Percentiles rank a stretch among this genome's conserved stretches.
phyloP scores from a whole-genome alignment of 2,329 filamentous ascomycete genomes.

The Venturia oleaginea region DNA sequence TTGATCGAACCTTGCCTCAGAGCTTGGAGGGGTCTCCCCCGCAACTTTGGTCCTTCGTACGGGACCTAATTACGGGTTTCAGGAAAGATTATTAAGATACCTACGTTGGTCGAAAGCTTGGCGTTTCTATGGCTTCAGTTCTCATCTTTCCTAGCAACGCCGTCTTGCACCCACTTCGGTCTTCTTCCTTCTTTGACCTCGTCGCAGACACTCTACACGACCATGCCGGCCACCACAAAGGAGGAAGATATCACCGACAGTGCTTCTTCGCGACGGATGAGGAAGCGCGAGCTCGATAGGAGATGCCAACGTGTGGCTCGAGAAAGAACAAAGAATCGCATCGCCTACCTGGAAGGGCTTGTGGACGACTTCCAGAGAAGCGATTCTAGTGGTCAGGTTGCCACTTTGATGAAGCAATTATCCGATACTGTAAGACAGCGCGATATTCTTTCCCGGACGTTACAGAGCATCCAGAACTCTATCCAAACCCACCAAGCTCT shows the following conservation, averaged over 20 bases:
- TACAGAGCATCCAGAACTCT: slow-evolving; percentile 11
- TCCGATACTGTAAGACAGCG: slow-evolving; percentile 11
- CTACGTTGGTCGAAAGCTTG: too few relatives aligned
- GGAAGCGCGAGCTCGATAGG: slow-evolving; percentile 14
- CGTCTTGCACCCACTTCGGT: too few relatives aligned
- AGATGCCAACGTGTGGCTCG: slow-evolving; percentile 13
- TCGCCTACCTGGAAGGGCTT: slow-evolving; percentile 15
- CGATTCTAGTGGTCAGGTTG: slow-evolving; percentile 12
- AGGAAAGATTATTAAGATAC: too few relatives aligned
- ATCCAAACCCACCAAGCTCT: slow-evolving; percentile 3
- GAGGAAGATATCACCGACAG: neutral
- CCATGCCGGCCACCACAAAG: neutral
- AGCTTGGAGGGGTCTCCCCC: neutral
- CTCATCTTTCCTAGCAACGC: too few relatives aligned
- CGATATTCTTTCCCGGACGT: slow-evolving; percentile 4
- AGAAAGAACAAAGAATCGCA: slow-evolving; percentile 13
- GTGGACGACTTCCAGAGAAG: slow-evolving; percentile 14
- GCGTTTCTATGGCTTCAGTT: too few relatives aligned
- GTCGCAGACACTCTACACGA: neutral
- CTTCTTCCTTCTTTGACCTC: too few relatives aligned
- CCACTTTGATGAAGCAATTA: slow-evolving; percentile 12
- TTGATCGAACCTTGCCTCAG: too few relatives aligned
- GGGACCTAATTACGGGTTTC: too few relatives aligned
- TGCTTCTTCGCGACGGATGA: slow-evolving; percentile 8
- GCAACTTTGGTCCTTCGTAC: neutral